Evolutionary conservation across 2,329 filamentous ascomycete species (phyloP), one percentile per base, ranked within the genome.

Genomic region (Bipolaris cookei): DNA sequence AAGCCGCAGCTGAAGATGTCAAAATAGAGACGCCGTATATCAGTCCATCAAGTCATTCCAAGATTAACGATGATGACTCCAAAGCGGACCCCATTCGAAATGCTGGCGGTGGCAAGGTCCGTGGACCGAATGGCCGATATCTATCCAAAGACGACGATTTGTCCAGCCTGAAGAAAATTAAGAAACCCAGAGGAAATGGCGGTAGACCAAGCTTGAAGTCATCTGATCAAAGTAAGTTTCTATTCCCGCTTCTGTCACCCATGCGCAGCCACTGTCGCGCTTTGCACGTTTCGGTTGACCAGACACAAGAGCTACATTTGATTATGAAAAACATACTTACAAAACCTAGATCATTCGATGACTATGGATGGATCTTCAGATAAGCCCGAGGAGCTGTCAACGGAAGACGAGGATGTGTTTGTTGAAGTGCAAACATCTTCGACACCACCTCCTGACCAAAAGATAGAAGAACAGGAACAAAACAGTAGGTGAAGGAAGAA

Each of bases 121-220:
- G 62, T 18, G 64, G 65, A 28, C 52, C 59, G 20, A 51, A 64
- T 38, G 65, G 65, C 18, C 64, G 62, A 10, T 65, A 57, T 43
- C 21, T 65, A 32, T 49, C 58, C 23, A 57, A 37, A 7, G 32
- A 49, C n/a, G 44, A 57, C 6, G 25, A 39, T 35, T 30, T 28
- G 20, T 37, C 52, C 8, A 28, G 11, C 6, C 34, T 39, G 5
- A 44, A 42, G 18, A 55, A 55, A 11, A n/a, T 35, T 2, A 63
- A 62, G 35, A 45, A 57, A 21, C 32, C 18, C 13, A 57, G 39
- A 20, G 32, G 23, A 16, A 48, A 39, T 7, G 44, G 16, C 10
- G 13, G 18, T 4, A 54, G 28, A 14, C 4, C 18, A n/a, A 20
- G 32, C 5, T 4, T n/a, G 16, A 46, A 52, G 21, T 6, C 32